Percentiles rank a stretch among this genome's conserved stretches.
phyloP scores from a whole-genome alignment of 2,329 filamentous ascomycete species.

The Monilinia fructigena region DNA sequence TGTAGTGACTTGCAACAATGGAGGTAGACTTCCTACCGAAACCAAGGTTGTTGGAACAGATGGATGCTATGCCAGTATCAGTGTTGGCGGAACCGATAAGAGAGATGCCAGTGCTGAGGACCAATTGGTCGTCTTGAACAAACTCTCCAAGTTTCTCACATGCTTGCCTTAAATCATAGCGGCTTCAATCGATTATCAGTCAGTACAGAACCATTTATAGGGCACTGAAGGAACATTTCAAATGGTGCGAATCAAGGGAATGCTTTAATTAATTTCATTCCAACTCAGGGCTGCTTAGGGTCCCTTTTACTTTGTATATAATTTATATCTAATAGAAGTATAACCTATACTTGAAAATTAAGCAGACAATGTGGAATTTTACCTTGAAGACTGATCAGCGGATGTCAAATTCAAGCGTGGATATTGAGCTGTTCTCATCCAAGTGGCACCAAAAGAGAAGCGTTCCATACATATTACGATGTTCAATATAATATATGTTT shows the following conservation, averaged over 20 bases:
- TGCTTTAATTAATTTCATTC: no score
- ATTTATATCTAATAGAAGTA: no score
- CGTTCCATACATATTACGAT: no score
- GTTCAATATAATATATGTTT: no score
- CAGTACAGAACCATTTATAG: not conserved
- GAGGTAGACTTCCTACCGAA: constrained; percentile 16
- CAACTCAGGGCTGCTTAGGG: no score
- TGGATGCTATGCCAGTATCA: constrained; percentile 20
- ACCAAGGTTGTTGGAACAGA: not conserved
- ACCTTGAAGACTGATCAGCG: no score
- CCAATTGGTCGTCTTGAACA: constrained; percentile 9
- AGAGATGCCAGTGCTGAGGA: constrained; percentile 9
- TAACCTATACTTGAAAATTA: no score
- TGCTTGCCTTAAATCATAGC: constrained; percentile 1
- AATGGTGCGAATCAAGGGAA: not conserved
- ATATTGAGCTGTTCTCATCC: not conserved
- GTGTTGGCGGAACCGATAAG: constrained; percentile 17
- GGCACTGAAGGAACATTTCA: not conserved
- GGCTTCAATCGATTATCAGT: not conserved
- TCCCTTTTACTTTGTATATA: no score
- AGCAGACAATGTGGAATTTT: not conserved
- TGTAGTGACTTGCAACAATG: constrained; percentile 12
- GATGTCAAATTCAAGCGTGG: not conserved
- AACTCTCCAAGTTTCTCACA: constrained; percentile 10
- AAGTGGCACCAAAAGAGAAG: no score